Base-by-base conservation (phyloP, 2,329 filamentous ascomycete genomes). In the Akanthomyces lecanii region DNA sequence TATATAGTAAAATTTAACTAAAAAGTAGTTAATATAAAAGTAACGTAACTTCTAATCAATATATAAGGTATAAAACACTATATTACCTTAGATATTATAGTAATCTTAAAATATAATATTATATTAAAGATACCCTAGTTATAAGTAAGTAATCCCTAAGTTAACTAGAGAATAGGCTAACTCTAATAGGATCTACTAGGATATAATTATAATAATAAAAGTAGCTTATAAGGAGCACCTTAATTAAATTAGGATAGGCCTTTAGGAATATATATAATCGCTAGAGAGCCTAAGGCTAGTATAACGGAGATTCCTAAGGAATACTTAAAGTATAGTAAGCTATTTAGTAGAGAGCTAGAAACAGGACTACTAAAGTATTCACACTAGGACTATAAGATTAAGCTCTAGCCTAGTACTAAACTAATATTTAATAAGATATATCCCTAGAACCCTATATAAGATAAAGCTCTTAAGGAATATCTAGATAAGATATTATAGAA, bases 231-330 rank as follows among this genome's bases (percentile, higher is more conserved):
- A 45, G n/a, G 14, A 45, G 8, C n/a, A 52, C 48, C 48, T n/a
- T 52, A 14, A 52, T 52, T n/a, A 33, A 52, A 52, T 36, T 52
- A 52, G 1, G 6, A 52, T 33, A 33, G 6, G 48, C 48, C 48
- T 52, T 14, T 52, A 52, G 48, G 48, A 52, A 25, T 52, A 52
- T 52, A 52, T 52, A 33, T 52, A n/a, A 52, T 52, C 8, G 8
- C 48, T 52, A 52, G 48, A 52, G 48, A 52, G 48, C 48, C 23
- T 12, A 52, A 52, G n/a, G 48, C 48, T 52, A 52, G 28, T 52
- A 52, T 33, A 36, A 36, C 16, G 4, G 28, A 52, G 28, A 52
- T 36, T 40, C 42, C 42, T 45, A 45, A 45, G 4, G 42, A 45
- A 45, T 45, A 45, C 42, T 45, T 45, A 45, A 45, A 45, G 42